Evolutionary conservation across 2,329 filamentous ascomycete species (phyloP).

Genomic region (Lasiodiplodia hormozganensis): DNA sequence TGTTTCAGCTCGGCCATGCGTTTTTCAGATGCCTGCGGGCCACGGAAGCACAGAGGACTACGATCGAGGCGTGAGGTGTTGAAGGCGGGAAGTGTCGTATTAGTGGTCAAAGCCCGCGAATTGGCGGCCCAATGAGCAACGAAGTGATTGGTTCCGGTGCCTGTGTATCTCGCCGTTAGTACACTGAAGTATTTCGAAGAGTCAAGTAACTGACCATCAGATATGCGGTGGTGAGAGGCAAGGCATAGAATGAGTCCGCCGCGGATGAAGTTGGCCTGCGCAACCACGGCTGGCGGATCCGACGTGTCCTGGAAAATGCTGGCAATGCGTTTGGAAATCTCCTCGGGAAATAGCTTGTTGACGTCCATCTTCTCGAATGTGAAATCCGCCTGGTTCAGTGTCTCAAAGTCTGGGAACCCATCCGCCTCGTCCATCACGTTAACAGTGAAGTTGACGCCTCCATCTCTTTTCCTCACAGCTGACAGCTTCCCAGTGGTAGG

Average conservation of each 20-base stretch:
- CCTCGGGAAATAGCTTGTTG: slow-evolving; percentile 24
- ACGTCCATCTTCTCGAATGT: slow-evolving; percentile 24
- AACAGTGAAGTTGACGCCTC: slow-evolving; percentile 30
- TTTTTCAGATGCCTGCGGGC: not conserved
- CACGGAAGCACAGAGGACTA: slow-evolving; percentile 2
- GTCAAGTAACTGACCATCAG: slow-evolving; percentile 30
- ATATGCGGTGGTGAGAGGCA: slow-evolving; percentile 38
- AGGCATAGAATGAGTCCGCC: slow-evolving; percentile 38
- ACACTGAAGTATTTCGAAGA: not conserved
- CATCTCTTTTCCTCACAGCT: slow-evolving; percentile 31
- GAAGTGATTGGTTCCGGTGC: slow-evolving; percentile 38
- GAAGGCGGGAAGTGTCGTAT: slow-evolving; percentile 30
- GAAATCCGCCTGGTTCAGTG: slow-evolving; percentile 34
- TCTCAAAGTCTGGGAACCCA: slow-evolving; percentile 31
- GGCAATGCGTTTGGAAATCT: slow-evolving; percentile 25
- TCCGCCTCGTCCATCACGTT: slow-evolving; percentile 31
- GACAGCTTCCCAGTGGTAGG: slow-evolving; percentile 31
- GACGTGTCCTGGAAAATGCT: slow-evolving; percentile 7
- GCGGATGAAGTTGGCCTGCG: slow-evolving; percentile 40
- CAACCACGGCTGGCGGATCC: slow-evolving; percentile 29
- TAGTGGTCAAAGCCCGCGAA: slow-evolving; percentile 31
- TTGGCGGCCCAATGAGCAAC: slow-evolving; percentile 38
- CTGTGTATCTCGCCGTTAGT: not conserved
- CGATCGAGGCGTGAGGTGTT: slow-evolving; percentile 20
- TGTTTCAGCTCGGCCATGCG: not conserved